Conservation (phyloP, 805 yeast species). For the Metschnikowia cubensis region DNA sequence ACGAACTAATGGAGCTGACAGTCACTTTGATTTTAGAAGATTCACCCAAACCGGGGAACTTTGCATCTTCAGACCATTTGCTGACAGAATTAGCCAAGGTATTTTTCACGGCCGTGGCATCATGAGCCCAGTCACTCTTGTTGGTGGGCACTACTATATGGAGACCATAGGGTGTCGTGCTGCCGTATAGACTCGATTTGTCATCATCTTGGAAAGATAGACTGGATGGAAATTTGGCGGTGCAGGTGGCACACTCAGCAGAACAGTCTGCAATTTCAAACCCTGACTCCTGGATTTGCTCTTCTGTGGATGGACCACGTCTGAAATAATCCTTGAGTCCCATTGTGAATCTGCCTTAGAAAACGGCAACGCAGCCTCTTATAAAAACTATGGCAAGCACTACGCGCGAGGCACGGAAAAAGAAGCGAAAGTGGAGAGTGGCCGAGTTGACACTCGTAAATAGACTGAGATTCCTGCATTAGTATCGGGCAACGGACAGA, state of each 20-base stretch:
- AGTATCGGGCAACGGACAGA: neutral
- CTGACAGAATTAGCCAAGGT: slow-evolving; percentile 46
- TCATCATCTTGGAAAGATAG: slow-evolving; percentile 40
- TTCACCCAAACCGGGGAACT: slow-evolving; percentile 20
- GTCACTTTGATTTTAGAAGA: slow-evolving; percentile 42
- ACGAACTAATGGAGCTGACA: slow-evolving; percentile 52
- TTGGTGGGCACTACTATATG: slow-evolving; percentile 85
- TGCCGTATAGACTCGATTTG: slow-evolving; percentile 55
- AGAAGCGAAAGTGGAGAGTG: neutral
- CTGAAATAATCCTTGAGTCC: slow-evolving; percentile 14
- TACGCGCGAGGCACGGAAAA: slow-evolving; percentile 1
- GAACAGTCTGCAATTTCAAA: slow-evolving; percentile 44
- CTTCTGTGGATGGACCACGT: slow-evolving; percentile 13
- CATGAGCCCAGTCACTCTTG: slow-evolving; percentile 77
- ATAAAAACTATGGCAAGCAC: neutral
- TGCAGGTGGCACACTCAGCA: slow-evolving; percentile 53
- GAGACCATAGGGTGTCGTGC: slow-evolving; percentile 63
- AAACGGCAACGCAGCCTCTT: neutral
- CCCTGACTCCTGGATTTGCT: slow-evolving; percentile 17
- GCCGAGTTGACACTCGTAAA: neutral
- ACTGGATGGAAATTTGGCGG: slow-evolving; percentile 48
- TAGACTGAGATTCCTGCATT: neutral
- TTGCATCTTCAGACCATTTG: slow-evolving; percentile 28
- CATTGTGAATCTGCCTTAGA: slow-evolving; percentile 7
- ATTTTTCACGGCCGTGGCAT: slow-evolving; percentile 48